Percentiles rank a stretch among this genome's conserved stretches.
Evolutionary conservation across 225 moss, liverwort and hornwort species (phyloP).

Genomic region (Marchantia paleacea): DNA sequence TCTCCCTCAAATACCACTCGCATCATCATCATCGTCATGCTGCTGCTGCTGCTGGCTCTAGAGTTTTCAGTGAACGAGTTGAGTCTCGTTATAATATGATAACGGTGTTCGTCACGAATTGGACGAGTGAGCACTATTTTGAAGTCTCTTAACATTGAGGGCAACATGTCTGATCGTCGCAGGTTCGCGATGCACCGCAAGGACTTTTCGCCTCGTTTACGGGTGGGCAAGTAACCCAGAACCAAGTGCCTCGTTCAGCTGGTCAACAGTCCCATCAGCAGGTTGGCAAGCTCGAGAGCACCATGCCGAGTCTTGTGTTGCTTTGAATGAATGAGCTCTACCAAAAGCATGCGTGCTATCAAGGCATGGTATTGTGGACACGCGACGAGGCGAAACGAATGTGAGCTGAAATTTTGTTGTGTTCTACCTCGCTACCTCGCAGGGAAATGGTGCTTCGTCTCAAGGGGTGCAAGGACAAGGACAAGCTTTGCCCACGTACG

Average conservation of each 20-base stretch:
- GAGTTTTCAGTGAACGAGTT: neutral
- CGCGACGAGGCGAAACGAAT: neutral
- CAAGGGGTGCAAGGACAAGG: conserved; percentile 47
- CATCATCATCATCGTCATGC: neutral
- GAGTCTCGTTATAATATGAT: neutral
- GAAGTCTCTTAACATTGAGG: neutral
- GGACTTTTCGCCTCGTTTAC: conserved; percentile 41
- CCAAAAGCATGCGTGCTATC: neutral
- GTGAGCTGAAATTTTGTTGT: conserved; percentile 1
- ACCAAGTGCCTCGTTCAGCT: conserved; percentile 38
- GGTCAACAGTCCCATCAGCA: conserved; percentile 44
- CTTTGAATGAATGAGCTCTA: neutral
- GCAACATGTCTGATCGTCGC: conserved; percentile 16
- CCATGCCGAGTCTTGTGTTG: no score
- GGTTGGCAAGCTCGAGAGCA: conserved; percentile 18
- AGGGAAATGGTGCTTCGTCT: conserved; percentile 48
- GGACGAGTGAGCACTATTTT: neutral
- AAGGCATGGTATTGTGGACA: neutral
- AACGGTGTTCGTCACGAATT: neutral
- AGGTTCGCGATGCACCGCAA: conserved; percentile 45
- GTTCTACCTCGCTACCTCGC: neutral
- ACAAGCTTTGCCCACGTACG: conserved; percentile 50
- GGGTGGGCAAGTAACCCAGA: conserved; percentile 37
- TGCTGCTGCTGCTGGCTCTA: neutral
- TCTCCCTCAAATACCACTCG: neutral